Conservation (phyloP, 2,329 filamentous ascomycete genomes). For the Clarireedia sp. region DNA sequence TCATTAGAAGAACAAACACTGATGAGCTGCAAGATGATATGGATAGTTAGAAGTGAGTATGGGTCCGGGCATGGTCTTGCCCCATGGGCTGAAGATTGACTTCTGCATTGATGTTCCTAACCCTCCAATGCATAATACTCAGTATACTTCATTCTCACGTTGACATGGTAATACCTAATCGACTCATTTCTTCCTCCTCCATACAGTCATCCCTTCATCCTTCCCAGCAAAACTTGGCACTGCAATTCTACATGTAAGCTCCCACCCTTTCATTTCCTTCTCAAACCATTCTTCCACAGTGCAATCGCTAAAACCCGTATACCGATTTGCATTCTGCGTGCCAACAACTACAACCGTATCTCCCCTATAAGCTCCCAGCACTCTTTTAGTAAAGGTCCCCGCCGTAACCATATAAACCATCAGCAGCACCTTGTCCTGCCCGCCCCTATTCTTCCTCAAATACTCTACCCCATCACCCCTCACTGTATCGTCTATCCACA, state of each 20-base stretch:
- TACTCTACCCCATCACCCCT: slow-evolving; percentile 52
- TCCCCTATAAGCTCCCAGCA: slow-evolving; percentile 54
- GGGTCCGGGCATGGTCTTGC: too few species aligned
- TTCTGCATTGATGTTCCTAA: too few species aligned
- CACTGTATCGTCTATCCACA: slow-evolving; percentile 62
- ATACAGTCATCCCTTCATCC: slow-evolving; percentile 67
- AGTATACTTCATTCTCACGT: too few species aligned
- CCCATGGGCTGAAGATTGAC: too few species aligned
- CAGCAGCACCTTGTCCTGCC: slow-evolving; percentile 51
- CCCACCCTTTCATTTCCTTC: slow-evolving; percentile 48
- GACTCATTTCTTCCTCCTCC: slow-evolving; percentile 8
- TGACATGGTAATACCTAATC: too few species aligned
- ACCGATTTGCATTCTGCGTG: slow-evolving; percentile 67
- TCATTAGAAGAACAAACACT: too few species aligned
- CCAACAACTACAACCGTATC: slow-evolving; percentile 63
- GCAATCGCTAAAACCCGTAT: slow-evolving; percentile 58
- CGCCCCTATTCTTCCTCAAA: slow-evolving; percentile 41
- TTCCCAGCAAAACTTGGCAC: slow-evolving; percentile 70
- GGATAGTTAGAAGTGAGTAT: too few species aligned
- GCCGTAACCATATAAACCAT: slow-evolving; percentile 65
- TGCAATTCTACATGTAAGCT: slow-evolving; percentile 54
- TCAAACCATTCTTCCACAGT: slow-evolving; percentile 61
- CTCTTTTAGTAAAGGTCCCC: slow-evolving; percentile 54
- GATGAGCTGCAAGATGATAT: too few species aligned
- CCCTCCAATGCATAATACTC: too few species aligned